Base-by-base conservation (phyloP, 495 filamentous ascomycete species). In the Mytilinidion resinicola region DNA sequence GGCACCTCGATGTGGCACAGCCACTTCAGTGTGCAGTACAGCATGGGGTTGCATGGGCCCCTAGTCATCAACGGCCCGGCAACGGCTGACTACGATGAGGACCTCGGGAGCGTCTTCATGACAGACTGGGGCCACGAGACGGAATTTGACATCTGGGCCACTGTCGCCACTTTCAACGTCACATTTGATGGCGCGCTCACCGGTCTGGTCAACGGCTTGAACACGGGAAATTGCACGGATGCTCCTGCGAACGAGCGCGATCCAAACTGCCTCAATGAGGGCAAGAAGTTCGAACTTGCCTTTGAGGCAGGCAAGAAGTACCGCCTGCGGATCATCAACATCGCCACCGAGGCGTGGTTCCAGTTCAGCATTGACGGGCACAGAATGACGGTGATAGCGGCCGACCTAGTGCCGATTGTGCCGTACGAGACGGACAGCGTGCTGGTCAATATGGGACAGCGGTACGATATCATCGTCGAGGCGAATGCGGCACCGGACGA, bases 301-400 rank as follows among this genome's bases (percentile, higher is more conserved):
- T 69, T 77, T 65, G 71, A 69, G 15, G 62, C 67, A 11, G 71
- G 68, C 25, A 72, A 71, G 52, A 68, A 57, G 41, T 68, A 74
- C 39, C 63, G 61, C 15, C 61, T 74, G n/a, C 64, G 72, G 10
- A 46, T 73, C n/a, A 68, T 72, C 51, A 74, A 74, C 51, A 57
- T 19, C 9, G 37, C 55, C n/a, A 57, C 44, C 9, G 52, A 38
- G 14, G 20, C 58, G 1, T 44, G 53, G 30, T 67, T 64, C 41
- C 46, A 56, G 14, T 67, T 60, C 12, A 53, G 47, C 0, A 60
- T 67, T 30, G 64, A 67, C 50, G 51, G 55, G 15, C 64, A 67
- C 25, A 47, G 19, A 2, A 25, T 67, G 14, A 56, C 43, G 19
- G 61, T 67, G 30, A 52, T 67, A 15, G 43, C 55, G 2, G 43